Conservation (phyloP, 805 yeast species). For the Metschnikowia corniflorae region DNA sequence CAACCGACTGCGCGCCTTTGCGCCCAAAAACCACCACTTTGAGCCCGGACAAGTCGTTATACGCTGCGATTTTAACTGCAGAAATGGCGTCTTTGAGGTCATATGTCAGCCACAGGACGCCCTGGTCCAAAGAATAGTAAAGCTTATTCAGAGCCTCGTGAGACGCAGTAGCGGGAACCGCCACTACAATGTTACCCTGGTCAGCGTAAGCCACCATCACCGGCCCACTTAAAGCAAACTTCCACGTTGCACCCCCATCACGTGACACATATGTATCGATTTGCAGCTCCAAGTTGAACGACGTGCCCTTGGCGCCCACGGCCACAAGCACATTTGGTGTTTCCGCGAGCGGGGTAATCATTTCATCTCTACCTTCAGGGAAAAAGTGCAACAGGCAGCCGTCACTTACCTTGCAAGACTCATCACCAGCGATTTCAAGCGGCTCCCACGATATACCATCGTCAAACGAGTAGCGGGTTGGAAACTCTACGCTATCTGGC, state of each 20-base stretch:
- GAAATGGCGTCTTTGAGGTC: conserved; percentile 54
- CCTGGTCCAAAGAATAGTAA: conserved; percentile 68
- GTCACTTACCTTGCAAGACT: conserved; percentile 38
- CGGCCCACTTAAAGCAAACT: conserved; percentile 48
- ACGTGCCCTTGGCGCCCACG: conserved; percentile 32
- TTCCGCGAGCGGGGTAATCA: conserved; percentile 19
- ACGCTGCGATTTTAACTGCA: conserved; percentile 47
- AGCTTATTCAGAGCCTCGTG: conserved; percentile 12
- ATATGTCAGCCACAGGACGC: conserved; percentile 56
- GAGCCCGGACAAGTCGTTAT: conserved; percentile 39
- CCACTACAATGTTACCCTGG: conserved; percentile 68
- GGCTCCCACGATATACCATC: conserved; percentile 53
- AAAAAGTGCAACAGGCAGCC: conserved; percentile 48
- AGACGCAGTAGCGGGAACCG: conserved; percentile 43
- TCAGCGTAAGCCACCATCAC: conserved; percentile 65
- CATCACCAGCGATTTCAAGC: conserved; percentile 45
- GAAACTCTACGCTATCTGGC: conserved; percentile 12
- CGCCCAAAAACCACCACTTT: conserved; percentile 53
- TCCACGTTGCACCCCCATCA: conserved; percentile 80
- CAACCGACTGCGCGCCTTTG: conserved; percentile 14
- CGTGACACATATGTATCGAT: conserved; percentile 58
- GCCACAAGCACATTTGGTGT: conserved; percentile 48
- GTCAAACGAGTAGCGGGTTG: conserved; percentile 41
- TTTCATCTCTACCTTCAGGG: not conserved
- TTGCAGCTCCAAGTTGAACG: conserved; percentile 14